Conservation (phyloP, 2,329 filamentous ascomycete genomes). For the Dactylonectria estremocensis region DNA sequence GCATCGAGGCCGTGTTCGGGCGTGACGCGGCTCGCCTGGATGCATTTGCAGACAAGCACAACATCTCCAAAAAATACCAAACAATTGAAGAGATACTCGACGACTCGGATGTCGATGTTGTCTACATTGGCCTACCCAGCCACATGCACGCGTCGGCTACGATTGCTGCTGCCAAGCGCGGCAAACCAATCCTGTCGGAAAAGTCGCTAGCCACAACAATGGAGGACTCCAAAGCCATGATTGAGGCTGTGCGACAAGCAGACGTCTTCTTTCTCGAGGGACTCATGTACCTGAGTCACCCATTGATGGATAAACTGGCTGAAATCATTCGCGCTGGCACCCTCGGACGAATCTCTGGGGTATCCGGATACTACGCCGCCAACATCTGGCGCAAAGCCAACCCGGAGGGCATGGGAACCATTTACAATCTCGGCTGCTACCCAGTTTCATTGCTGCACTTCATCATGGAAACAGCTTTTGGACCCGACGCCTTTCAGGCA, state of each 20-base stretch:
- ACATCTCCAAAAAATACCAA: constrained; percentile 38
- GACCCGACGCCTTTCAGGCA: constrained; percentile 35
- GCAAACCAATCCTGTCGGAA: constrained; percentile 48
- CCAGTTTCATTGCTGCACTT: constrained; percentile 48
- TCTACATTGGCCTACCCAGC: constrained; percentile 48
- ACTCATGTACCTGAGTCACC: constrained; percentile 49
- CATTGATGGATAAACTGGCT: constrained; percentile 42
- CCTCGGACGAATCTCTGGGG: constrained; percentile 40
- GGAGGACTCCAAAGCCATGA: constrained; percentile 44
- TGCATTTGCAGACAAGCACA: constrained; percentile 45
- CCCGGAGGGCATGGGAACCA: constrained; percentile 48
- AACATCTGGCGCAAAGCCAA: constrained; percentile 49
- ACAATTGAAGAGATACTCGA: constrained; percentile 43
- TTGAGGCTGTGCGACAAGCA: constrained; percentile 37
- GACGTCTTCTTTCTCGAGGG: constrained; percentile 49
- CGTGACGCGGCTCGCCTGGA: constrained; percentile 43
- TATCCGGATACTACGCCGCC: constrained; percentile 48
- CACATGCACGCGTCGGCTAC: constrained; percentile 47
- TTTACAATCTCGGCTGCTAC: constrained; percentile 50
- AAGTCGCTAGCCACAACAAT: constrained; percentile 48
- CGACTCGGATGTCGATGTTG: constrained; percentile 44
- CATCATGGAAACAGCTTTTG: constrained; percentile 44
- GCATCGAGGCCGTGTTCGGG: constrained; percentile 47
- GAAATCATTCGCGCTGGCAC: constrained; percentile 41
- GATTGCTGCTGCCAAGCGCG: constrained; percentile 41